phyloP scores from a whole-genome alignment of 768 basidiomycete genomes.

The Rhodotorula sphaerocarpa region DNA sequence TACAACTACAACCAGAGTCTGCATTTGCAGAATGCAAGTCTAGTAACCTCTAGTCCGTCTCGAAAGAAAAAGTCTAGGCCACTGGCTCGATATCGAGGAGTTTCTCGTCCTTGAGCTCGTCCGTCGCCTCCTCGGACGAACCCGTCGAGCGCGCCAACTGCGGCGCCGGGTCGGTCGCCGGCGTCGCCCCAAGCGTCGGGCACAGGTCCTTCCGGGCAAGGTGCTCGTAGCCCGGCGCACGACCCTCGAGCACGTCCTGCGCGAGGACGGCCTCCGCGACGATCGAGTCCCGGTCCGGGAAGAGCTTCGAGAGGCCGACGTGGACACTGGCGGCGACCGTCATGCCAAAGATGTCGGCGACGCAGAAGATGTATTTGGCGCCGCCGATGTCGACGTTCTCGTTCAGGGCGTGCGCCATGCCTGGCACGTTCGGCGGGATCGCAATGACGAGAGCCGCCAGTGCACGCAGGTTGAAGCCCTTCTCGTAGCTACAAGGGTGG shows the following conservation, averaged over 20 bases:
- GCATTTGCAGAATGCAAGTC: too few species aligned
- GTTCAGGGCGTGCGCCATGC: constrained; percentile 68
- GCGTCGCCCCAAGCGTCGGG: too few species aligned
- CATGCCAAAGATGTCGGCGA: constrained; percentile 16
- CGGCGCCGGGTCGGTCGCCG: too few species aligned
- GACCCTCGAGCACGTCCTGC: constrained; percentile 26
- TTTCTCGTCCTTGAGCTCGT: too few species aligned
- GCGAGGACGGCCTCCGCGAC: constrained; percentile 21
- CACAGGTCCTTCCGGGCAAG: background rate
- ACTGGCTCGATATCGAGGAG: too few species aligned
- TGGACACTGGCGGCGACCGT: constrained; percentile 8
- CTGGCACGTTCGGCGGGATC: constrained; percentile 65
- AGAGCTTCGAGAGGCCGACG: constrained; percentile 10
- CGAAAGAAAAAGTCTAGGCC: too few species aligned
- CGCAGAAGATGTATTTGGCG: constrained; percentile 28
- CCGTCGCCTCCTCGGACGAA: too few species aligned
- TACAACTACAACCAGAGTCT: too few species aligned
- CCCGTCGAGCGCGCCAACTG: too few species aligned
- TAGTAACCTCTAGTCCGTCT: too few species aligned
- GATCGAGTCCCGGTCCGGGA: constrained; percentile 23
- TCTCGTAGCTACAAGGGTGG: constrained; percentile 44
- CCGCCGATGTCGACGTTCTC: constrained; percentile 54
- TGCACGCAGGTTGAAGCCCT: constrained; percentile 62
- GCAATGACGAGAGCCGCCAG: constrained; percentile 59
- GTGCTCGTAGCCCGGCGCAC: constrained; percentile 26